Percentiles rank a stretch among this genome's conserved stretches.
phyloP scores from a whole-genome alignment of 192 early-diverging fungal genomes.

The Backusella liffmaniae region DNA sequence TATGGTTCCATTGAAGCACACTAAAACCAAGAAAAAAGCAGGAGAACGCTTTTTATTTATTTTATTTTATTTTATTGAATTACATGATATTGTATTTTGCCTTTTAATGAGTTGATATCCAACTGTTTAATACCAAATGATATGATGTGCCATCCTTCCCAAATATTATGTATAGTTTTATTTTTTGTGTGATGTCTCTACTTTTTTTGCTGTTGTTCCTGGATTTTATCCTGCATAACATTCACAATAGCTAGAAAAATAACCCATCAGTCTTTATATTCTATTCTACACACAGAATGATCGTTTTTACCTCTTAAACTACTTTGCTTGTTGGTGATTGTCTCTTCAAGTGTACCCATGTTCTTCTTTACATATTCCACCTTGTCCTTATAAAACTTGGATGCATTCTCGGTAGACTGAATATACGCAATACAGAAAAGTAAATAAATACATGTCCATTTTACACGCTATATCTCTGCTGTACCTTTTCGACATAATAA shows the following conservation, averaged over 20 bases:
- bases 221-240: constrained; percentile 57
- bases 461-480: neutral
- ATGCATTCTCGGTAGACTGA: constrained; percentile 75
- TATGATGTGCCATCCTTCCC: neutral
- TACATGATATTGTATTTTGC: neutral
- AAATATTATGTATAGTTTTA: neutral
- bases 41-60: neutral
- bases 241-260: constrained; percentile 44
- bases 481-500: constrained; percentile 92
- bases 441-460: no score
- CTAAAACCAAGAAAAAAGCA: no score
- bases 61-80: neutral
- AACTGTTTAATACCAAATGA: no score
- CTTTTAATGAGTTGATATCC: no score
- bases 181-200: constrained; percentile 8
- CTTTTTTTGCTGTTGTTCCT: constrained; percentile 37
- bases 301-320: constrained; percentile 55
- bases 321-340: constrained; percentile 75
- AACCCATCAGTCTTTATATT: neutral
- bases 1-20: neutral
- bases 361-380: constrained; percentile 81
- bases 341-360: constrained; percentile 78
- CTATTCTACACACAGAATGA: neutral
- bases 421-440: no score
- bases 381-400: constrained; percentile 81